phyloP scores from a whole-genome alignment of 2,329 filamentous ascomycete species.

The Diplodia sapinea region DNA sequence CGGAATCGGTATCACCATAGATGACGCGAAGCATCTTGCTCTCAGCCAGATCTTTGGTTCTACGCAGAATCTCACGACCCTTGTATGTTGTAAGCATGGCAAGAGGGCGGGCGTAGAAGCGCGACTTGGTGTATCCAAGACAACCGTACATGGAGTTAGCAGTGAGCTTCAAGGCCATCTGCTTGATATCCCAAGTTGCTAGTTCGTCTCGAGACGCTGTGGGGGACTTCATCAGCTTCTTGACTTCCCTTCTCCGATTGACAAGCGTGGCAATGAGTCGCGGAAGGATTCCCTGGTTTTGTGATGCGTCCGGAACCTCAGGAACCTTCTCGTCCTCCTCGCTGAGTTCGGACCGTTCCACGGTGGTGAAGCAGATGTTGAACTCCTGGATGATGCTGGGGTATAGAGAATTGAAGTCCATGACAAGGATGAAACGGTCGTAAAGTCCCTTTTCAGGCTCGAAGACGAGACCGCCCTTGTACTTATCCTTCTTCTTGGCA shows the following conservation, averaged over 20 bases:
- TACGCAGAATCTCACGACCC: conserved; percentile 93
- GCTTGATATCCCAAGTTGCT: conserved; percentile 97
- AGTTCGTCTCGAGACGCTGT: conserved; percentile 83
- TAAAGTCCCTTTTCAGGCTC: conserved; percentile 97
- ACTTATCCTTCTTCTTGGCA: conserved; percentile 98
- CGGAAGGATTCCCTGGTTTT: conserved; percentile 84
- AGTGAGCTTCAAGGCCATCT: conserved; percentile 93
- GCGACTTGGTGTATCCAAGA: conserved; percentile 93
- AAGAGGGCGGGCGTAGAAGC: conserved; percentile 93
- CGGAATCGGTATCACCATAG: conserved; percentile 98
- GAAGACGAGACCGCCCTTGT: conserved; percentile 97
- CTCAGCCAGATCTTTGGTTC: conserved; percentile 95
- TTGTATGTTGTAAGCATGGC: conserved; percentile 97
- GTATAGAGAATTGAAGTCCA: conserved; percentile 99
- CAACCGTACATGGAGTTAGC: conserved; percentile 99
- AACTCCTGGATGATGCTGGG: conserved; percentile 99
- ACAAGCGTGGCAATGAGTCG: conserved; percentile 92
- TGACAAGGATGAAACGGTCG: conserved; percentile 97
- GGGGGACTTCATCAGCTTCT: conserved; percentile 96
- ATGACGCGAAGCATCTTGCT: conserved; percentile 91
- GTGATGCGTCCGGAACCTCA: conserved; percentile 74
- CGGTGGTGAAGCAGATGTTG: conserved; percentile 99
- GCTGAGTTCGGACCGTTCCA: conserved; percentile 76
- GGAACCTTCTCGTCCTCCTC: conserved; percentile 88
- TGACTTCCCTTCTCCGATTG: conserved; percentile 85